Conservation (phyloP, 768 basidiomycete genomes). For the Amanita exitialis region DNA sequence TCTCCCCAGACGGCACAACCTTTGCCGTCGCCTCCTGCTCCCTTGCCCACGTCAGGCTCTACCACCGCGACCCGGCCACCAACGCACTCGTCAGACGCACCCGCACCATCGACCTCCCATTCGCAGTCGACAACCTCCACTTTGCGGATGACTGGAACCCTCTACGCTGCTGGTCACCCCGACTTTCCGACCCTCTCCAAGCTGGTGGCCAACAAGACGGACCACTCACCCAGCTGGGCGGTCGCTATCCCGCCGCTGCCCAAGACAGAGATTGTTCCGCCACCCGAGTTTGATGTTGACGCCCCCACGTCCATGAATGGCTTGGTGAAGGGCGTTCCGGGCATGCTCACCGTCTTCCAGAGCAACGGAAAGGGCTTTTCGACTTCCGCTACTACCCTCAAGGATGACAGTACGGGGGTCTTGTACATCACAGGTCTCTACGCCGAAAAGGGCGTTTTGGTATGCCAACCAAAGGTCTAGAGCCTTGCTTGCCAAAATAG, state of each 20-base stretch:
- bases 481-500: no score
- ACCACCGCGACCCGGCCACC: slow-evolving; percentile 34
- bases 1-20: slow-evolving; percentile 32
- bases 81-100: slow-evolving; percentile 29
- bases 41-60: slow-evolving; percentile 36
- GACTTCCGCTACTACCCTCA: slow-evolving; percentile 40
- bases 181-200: slow-evolving; percentile 42
- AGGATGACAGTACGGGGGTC: slow-evolving; percentile 35
- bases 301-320: slow-evolving; percentile 39
- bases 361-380: slow-evolving; percentile 58
- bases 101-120: slow-evolving; percentile 39
- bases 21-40: slow-evolving; percentile 53
- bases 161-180: slow-evolving; percentile 61
- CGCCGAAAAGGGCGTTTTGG: slow-evolving; percentile 39
- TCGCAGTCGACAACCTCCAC: slow-evolving; percentile 51
- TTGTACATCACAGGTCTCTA: slow-evolving; percentile 55
- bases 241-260: slow-evolving; percentile 27
- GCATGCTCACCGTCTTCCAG: slow-evolving; percentile 59
- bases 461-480: no score
- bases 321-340: slow-evolving; percentile 24
- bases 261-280: slow-evolving; percentile 4
- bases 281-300: slow-evolving; percentile 23
- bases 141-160: slow-evolving; percentile 31
- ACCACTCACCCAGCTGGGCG: slow-evolving; percentile 52
- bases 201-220: slow-evolving; percentile 34